Percentiles rank a stretch among this genome's conserved stretches.
phyloP scores from a whole-genome alignment of 176 grass and related monocot species.

The Poa pratensis region DNA sequence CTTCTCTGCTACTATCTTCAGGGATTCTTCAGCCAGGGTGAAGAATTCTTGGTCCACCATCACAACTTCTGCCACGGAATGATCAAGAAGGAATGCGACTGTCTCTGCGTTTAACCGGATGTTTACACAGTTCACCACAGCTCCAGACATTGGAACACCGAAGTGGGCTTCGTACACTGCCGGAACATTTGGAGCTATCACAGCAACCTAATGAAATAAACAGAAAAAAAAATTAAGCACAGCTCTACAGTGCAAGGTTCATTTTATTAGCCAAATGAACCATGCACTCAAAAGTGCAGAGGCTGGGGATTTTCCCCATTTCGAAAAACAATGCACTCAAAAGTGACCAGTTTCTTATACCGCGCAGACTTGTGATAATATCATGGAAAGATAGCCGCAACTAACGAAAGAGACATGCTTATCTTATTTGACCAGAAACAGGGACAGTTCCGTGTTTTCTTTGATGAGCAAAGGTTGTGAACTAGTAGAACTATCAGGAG shows the following conservation, averaged over 20 bases:
- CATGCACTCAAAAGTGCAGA: too few species aligned
- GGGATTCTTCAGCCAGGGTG: conserved; percentile 73
- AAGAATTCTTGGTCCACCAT: conserved; percentile 96
- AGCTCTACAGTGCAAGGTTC: conserved; percentile 2
- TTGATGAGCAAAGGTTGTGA: conserved; percentile 26
- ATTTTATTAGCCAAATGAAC: background rate
- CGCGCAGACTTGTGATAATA: background rate
- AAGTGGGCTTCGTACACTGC: conserved; percentile 93
- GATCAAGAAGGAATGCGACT: conserved; percentile 80
- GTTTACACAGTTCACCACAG: conserved; percentile 84
- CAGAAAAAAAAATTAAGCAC: background rate
- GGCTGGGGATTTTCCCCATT: too few species aligned
- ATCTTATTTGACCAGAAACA: conserved; percentile 48
- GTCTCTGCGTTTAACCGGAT: conserved; percentile 74
- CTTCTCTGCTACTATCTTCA: conserved; percentile 63
- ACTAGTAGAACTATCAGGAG: too few species aligned
- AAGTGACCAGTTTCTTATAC: background rate
- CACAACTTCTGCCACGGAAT: conserved; percentile 69
- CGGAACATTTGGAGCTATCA: conserved; percentile 89
- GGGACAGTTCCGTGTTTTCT: conserved; percentile 17
- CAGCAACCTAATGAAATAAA: conserved; percentile 62
- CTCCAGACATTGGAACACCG: conserved; percentile 85
- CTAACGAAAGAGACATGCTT: conserved; percentile 18
- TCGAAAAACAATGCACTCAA: background rate
- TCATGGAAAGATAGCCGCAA: background rate